These are phyloP conservation scores for Amylocystis lapponica DNA, from an alignment of 768 basidiomycete genomes.

Conservation along the genomic window DNA sequence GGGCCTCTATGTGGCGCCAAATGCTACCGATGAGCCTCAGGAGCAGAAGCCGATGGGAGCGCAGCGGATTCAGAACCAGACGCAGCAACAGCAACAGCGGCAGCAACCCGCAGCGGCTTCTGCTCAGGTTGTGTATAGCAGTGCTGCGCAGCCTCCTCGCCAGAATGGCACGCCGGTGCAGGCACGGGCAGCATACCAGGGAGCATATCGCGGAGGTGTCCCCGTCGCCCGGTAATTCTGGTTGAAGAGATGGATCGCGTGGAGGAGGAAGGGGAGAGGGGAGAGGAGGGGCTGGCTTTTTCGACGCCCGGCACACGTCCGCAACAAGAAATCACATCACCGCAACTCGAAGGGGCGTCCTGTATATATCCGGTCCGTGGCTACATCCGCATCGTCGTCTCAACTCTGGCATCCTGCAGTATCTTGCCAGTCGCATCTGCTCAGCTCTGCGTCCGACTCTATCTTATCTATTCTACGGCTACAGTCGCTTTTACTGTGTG, in stretches of 20 bases:
- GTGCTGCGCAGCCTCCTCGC: constrained; percentile 16
- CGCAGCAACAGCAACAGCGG: constrained; percentile 21
- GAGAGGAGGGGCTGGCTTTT: too few species aligned
- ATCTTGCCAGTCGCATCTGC: too few species aligned
- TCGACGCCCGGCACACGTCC: too few species aligned
- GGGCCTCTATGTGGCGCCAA: constrained; percentile 86
- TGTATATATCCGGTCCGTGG: too few species aligned
- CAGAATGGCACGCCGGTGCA: constrained; percentile 22
- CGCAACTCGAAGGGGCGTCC: too few species aligned
- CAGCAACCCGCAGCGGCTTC: constrained; percentile 17
- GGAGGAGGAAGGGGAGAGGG: background rate
- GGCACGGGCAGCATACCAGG: constrained; percentile 19
- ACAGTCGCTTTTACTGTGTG: constrained; percentile 1
- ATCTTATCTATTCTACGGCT: constrained; percentile 6
- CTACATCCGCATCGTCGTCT: too few species aligned
- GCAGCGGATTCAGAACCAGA: constrained; percentile 34
- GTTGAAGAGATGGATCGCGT: background rate
- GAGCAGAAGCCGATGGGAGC: constrained; percentile 37
- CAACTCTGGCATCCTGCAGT: too few species aligned
- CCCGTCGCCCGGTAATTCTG: constrained; percentile 23
- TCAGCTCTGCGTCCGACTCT: too few species aligned
- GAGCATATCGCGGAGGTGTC: constrained; percentile 21
- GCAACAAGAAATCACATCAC: too few species aligned
- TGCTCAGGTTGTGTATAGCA: constrained; percentile 27
- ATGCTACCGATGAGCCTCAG: constrained; percentile 37